phyloP scores from a whole-genome alignment of 176 grass and related monocot genomes.

The Elaeis guineensis region DNA sequence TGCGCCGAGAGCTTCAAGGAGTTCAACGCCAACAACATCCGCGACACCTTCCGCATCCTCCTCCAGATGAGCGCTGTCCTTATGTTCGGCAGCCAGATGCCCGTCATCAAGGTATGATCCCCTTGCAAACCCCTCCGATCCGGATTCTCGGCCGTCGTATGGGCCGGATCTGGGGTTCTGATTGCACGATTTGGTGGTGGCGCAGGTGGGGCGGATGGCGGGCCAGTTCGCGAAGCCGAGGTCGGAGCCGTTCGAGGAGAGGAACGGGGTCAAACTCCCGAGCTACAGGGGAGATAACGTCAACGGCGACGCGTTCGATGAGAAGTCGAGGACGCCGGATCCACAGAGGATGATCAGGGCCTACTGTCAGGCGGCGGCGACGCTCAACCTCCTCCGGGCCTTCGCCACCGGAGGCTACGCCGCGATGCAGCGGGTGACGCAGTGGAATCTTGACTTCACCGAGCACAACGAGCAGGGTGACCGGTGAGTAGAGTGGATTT shows the following conservation, averaged over 20 bases:
- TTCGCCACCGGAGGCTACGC: conserved; percentile 94
- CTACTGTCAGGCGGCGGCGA: conserved; percentile 68
- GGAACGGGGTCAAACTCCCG: conserved; percentile 77
- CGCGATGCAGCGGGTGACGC: conserved; percentile 77
- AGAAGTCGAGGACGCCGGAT: conserved; percentile 70
- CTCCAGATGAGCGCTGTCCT: conserved; percentile 98
- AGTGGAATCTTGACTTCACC: conserved; percentile 96
- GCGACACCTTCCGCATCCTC: conserved; percentile 91
- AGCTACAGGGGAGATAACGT: conserved; percentile 98
- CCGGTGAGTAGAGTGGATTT: conserved; percentile 25
- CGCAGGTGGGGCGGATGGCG: conserved; percentile 84
- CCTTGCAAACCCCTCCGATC: conserved; percentile 24
- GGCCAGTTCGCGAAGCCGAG: conserved; percentile 95
- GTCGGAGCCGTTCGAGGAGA: conserved; percentile 63
- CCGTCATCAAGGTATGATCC: conserved; percentile 66
- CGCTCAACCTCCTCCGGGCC: conserved; percentile 83
- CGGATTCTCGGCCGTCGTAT: no score
- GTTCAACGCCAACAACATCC: conserved; percentile 95
- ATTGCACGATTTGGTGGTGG: background rate
- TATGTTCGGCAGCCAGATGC: conserved; percentile 96
- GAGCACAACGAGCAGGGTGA: conserved; percentile 90
- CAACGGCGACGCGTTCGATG: conserved; percentile 61
- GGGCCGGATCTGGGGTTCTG: background rate
- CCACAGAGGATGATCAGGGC: conserved; percentile 86
- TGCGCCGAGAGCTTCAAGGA: conserved; percentile 99